Percentiles rank a stretch among this genome's conserved stretches.
Evolutionary conservation across 352 stramenopile species (phyloP).

Genomic region (Pythium rishiriense): DNA sequence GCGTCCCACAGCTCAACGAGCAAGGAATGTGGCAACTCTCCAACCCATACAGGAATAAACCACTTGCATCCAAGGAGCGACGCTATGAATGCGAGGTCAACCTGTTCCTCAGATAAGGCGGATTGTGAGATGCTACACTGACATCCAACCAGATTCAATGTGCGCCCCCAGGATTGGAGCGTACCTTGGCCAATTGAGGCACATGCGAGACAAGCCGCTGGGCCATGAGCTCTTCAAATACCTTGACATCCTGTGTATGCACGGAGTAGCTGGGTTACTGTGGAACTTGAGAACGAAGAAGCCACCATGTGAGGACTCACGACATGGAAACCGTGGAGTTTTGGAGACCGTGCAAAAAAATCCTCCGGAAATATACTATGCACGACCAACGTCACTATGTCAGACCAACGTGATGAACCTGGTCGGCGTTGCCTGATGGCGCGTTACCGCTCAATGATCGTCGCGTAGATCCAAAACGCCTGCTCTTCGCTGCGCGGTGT

Average conservation of each 20-base stretch:
- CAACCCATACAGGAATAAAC: slow-evolving; percentile 76
- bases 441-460: slow-evolving; percentile 59
- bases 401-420: background rate
- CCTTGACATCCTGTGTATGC: slow-evolving; percentile 48
- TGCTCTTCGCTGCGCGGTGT: slow-evolving; percentile 46
- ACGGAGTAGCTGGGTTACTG: background rate
- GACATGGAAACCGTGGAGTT: slow-evolving; percentile 77
- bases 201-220: slow-evolving; percentile 54
- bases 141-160: background rate
- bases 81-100: slow-evolving; percentile 57
- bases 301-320: slow-evolving; percentile 21
- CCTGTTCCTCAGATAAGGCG: slow-evolving; percentile 16
- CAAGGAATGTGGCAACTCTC: slow-evolving; percentile 46
- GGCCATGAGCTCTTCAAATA: slow-evolving; percentile 53
- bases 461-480: slow-evolving; percentile 74
- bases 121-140: background rate
- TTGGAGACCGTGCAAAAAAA: slow-evolving; percentile 66
- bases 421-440: background rate
- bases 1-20: slow-evolving; percentile 60
- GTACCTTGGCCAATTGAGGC: slow-evolving; percentile 49
- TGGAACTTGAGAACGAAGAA: background rate
- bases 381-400: background rate
- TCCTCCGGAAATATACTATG: slow-evolving; percentile 67
- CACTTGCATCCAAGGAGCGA: slow-evolving; percentile 76
- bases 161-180: background rate